Conservation (phyloP, 192 early-diverging fungal genomes). For the Coemansia sp. region DNA sequence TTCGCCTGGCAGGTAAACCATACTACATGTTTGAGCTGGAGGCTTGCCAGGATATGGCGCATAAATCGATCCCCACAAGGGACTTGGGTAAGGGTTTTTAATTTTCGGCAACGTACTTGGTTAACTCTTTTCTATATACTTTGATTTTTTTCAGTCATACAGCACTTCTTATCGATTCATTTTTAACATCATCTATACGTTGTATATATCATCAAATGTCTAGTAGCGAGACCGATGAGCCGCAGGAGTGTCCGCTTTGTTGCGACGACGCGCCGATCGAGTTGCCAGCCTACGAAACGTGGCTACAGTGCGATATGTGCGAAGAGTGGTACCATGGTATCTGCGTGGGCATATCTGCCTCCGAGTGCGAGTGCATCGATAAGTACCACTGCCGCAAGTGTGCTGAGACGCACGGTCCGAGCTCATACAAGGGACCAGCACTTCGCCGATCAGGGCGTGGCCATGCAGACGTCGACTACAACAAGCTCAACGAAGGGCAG, state of each 20-base stretch:
- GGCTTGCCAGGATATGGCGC: too few relatives aligned
- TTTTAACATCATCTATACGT: too few relatives aligned
- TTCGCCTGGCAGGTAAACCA: too few relatives aligned
- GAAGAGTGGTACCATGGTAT: slow-evolving; percentile 64
- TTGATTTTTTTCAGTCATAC: background rate
- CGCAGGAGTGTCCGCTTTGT: slow-evolving; percentile 46
- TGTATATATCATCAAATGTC: background rate
- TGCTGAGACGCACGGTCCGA: slow-evolving; percentile 57
- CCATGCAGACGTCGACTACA: slow-evolving; percentile 74
- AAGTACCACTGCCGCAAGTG: slow-evolving; percentile 65
- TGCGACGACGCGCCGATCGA: slow-evolving; percentile 46
- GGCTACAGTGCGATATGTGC: slow-evolving; percentile 71
- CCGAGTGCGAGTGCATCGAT: slow-evolving; percentile 63
- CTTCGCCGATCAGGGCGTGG: slow-evolving; percentile 62
- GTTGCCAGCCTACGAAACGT: slow-evolving; percentile 54
- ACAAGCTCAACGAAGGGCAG: slow-evolving; percentile 75
- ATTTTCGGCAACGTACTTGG: background rate
- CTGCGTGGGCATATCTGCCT: slow-evolving; percentile 59
- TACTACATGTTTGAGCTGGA: too few relatives aligned
- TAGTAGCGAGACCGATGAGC: slow-evolving; percentile 47
- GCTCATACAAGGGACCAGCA: slow-evolving; percentile 50
- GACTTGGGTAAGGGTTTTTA: too few relatives aligned
- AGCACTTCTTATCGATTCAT: background rate
- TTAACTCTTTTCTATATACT: background rate
- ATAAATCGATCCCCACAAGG: too few relatives aligned